Evolutionary conservation across 2,329 filamentous ascomycete species (phyloP), one percentile per base, ranked within the genome.

Genomic region (Ophiocordyceps sinensis): DNA sequence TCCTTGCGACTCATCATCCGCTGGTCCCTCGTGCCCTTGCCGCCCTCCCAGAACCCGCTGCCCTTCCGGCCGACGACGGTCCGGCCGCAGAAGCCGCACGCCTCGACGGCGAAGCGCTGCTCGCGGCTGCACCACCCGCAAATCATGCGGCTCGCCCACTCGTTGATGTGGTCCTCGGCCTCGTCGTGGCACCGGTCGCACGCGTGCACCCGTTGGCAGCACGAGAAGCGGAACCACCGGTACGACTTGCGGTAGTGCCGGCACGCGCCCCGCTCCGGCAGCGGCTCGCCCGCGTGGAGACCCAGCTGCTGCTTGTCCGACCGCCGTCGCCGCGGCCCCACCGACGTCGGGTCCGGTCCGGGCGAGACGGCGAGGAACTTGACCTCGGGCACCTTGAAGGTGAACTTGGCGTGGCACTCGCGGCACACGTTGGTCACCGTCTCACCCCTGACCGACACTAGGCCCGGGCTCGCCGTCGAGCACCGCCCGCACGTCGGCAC

Each of bases 131-230:
- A 85, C 65, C 73, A 82, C 7, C 82, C 82, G 56, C 83, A 89
- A 30, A 89, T 76, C 83, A 91, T 91, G 38, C 84, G 69, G 52
- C 81, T 85, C 8, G 85, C 85, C 70, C 85, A 85, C 62, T 91
- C 85, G 48, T 84, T 79, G 8, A 73, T 64, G 61, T 93, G 85
- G 39, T 82, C 78, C 50, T 78, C 75, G 10, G 63, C 70, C 14
- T 64, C 70, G 56, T 91, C 84, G 53, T 93, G 85, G 60, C 85
- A 93, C 62, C 72, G 74, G 53, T 80, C 76, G 57, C 76, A 80
- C n/a, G 74, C 54, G 50, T 75, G 66, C 31, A 79, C 73, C 43
- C 68, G 66, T 39, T 58, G 59, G 56, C 75, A 79, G 61, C 76
- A 79, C 45, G 70, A 71, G 63, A 80, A 80, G 14, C 76, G 66